These are phyloP conservation scores for Copromyces sp. DNA, from an alignment of 495 filamentous ascomycete species.

Conservation along the genomic window DNA sequence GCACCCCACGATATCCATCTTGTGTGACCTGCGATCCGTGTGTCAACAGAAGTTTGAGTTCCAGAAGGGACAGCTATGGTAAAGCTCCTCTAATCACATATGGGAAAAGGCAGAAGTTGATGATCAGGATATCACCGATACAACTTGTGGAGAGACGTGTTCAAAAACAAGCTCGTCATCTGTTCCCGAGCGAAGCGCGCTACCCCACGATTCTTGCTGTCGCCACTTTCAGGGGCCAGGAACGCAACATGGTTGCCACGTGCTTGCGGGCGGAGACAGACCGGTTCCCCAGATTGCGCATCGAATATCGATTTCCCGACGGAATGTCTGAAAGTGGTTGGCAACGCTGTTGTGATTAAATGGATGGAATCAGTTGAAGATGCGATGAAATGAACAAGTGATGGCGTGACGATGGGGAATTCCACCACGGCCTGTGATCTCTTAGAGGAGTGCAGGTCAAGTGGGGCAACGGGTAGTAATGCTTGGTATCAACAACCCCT, in stretches of 20 bases:
- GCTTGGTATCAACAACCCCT: neutral
- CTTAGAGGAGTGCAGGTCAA: neutral
- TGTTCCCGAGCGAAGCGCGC: neutral
- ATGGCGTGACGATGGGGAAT: neutral
- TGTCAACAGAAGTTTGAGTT: neutral
- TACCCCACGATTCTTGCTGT: neutral
- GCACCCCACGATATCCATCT: neutral
- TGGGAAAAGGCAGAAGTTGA: neutral
- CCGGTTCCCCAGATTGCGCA: neutral
- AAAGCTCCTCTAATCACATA: neutral
- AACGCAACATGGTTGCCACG: neutral
- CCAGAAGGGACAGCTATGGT: neutral
- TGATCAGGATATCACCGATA: neutral
- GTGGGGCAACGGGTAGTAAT: neutral
- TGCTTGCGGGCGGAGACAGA: neutral
- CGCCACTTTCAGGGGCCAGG: neutral
- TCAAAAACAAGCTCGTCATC: neutral
- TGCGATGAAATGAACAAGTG: neutral
- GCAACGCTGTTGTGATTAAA: neutral
- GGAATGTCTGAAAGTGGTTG: neutral
- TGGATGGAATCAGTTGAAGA: neutral
- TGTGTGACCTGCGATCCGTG: neutral
- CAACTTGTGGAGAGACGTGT: neutral
- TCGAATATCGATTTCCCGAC: neutral
- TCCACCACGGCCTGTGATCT: too few species aligned